Conservation (phyloP, 2,329 filamentous ascomycete genomes). For the Pseudogymnoascus destructans region DNA sequence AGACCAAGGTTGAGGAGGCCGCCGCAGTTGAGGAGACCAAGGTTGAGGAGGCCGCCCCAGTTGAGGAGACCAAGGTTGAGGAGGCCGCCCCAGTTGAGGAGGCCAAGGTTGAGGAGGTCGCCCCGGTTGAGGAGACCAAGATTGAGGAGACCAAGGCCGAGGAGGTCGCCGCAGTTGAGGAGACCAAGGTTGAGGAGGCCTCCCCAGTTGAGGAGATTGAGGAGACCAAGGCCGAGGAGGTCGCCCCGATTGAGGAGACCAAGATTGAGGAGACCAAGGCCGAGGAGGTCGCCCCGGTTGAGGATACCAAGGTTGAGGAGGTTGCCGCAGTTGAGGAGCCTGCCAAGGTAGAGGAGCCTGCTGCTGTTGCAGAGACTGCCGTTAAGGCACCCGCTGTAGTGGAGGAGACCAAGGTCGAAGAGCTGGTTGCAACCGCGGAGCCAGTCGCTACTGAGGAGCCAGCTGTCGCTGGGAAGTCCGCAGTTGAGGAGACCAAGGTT, state of each 20-base stretch:
- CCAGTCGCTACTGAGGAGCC: not conserved
- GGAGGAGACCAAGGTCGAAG: no score
- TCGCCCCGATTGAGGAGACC: not conserved
- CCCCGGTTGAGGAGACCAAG: not conserved
- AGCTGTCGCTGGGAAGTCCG: not conserved
- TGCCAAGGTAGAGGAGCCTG: not conserved
- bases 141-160: no score
- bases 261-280: not conserved
- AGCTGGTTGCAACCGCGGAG: not conserved
- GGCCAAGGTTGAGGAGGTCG: not conserved
- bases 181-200: not conserved
- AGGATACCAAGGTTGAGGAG: not conserved
- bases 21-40: not conserved
- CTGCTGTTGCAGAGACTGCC: no score
- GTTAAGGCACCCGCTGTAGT: not conserved
- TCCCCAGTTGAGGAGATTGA: not conserved
- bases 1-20: not conserved
- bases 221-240: not conserved
- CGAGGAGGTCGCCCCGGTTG: no score
- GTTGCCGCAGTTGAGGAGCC: not conserved
- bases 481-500: no score
- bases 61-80: not conserved
- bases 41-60: no score
- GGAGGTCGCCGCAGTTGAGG: not conserved
- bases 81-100: not conserved